Evolutionary conservation across 1,139 yeast genomes (phyloP).

Genomic region (Saccharomyces hybrid): DNA sequence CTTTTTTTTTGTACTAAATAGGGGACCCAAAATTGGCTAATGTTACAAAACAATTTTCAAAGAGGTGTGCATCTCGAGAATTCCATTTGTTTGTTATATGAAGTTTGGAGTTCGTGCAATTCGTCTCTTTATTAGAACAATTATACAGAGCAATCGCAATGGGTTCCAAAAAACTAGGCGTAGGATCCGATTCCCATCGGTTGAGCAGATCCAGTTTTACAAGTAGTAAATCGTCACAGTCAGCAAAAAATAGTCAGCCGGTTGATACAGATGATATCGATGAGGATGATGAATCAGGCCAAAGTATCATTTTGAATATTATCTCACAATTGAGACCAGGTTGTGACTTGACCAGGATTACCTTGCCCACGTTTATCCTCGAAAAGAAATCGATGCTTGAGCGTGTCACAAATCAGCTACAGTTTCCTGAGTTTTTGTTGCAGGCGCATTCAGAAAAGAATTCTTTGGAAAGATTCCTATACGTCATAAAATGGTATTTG

Average conservation of each 20-base stretch:
- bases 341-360: conserved; percentile 78
- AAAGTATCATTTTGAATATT: conserved; percentile 74
- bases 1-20: neutral
- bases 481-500: conserved; percentile 79
- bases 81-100: neutral
- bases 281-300: conserved; percentile 85
- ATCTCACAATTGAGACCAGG: conserved; percentile 91
- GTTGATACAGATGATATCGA: conserved; percentile 62
- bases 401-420: conserved; percentile 82
- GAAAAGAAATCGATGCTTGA: conserved; percentile 96
- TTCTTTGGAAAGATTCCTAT: conserved; percentile 58
- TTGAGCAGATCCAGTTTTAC: neutral
- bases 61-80: neutral
- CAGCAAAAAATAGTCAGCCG: neutral
- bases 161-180: neutral
- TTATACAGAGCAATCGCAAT: neutral
- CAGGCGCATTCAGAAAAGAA: conserved; percentile 58
- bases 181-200: neutral
- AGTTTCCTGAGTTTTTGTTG: conserved; percentile 68
- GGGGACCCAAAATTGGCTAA: neutral
- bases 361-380: conserved; percentile 87
- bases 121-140: neutral
- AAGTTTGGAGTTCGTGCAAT: neutral
- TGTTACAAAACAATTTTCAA: neutral
- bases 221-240: neutral